phyloP scores from a whole-genome alignment of 1,139 yeast genomes.

The Blastobotrys serpentis region DNA sequence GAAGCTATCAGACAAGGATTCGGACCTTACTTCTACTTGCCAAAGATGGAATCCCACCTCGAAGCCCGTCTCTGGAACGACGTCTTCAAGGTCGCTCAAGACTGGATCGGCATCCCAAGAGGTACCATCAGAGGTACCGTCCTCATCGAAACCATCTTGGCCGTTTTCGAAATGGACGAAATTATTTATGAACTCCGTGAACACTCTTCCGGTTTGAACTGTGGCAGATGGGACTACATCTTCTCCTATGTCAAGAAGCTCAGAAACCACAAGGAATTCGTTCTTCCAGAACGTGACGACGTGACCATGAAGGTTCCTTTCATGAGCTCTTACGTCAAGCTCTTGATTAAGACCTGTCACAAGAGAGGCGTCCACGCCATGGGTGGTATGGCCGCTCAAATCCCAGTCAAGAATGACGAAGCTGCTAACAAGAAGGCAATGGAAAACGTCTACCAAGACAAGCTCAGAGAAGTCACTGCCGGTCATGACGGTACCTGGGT shows the following conservation, averaged over 20 bases:
- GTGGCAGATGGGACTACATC: slow-evolving; percentile 84
- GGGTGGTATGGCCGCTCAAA: slow-evolving; percentile 87
- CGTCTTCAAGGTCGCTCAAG: slow-evolving; percentile 67
- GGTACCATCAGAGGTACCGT: slow-evolving; percentile 81
- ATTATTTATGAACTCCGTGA: slow-evolving; percentile 72
- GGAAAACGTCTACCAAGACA: slow-evolving; percentile 70
- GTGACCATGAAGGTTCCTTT: slow-evolving; percentile 76
- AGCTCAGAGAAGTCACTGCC: slow-evolving; percentile 68
- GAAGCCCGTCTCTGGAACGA: slow-evolving; percentile 82
- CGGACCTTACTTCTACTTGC: slow-evolving; percentile 77
- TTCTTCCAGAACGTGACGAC: slow-evolving; percentile 70
- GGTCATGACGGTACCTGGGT: slow-evolving; percentile 86
- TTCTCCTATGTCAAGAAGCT: slow-evolving; percentile 69
- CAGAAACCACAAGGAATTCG: slow-evolving; percentile 60
- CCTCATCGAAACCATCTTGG: slow-evolving; percentile 71
- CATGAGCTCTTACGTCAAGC: slow-evolving; percentile 67
- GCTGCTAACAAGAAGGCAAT: slow-evolving; percentile 64
- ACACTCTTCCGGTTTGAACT: slow-evolving; percentile 74
- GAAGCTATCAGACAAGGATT: slow-evolving; percentile 58
- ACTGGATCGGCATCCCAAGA: slow-evolving; percentile 60
- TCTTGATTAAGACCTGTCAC: slow-evolving; percentile 69
- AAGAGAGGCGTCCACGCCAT: slow-evolving; percentile 74
- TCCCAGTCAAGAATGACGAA: slow-evolving; percentile 69
- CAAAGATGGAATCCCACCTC: slow-evolving; percentile 77
- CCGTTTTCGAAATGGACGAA: slow-evolving; percentile 80